Evolutionary conservation across 208 protist genomes (phyloP), one percentile per base, ranked within the genome.

Genomic region (Acanthamoeba culbertsoni): DNA sequence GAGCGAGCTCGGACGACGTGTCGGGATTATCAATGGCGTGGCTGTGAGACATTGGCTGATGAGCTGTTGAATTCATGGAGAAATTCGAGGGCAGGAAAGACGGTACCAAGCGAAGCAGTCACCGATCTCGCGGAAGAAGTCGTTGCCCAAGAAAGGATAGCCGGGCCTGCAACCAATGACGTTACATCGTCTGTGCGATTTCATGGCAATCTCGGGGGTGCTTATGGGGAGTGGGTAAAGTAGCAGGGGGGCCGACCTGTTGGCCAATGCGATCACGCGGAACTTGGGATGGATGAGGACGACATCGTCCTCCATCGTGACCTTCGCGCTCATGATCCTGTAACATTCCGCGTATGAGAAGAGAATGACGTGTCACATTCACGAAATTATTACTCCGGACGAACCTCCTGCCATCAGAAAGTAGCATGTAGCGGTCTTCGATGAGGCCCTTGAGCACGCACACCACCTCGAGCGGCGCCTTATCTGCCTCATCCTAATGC

Each of bases 81-180:
- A n/a, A n/a, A n/a, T n/a, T n/a, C n/a, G n/a, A n/a, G n/a, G n/a
- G n/a, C n/a, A n/a, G n/a, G n/a, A n/a, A n/a, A n/a, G n/a, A n/a
- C n/a, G 33, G 28, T 79, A 94, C 84, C 84, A 84, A 35, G 95
- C 95, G 91, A 99, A 99, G 62, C 98, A 95, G 86, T 99, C 98
- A 16, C 98, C 98, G 91, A 97, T 98, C 86, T 97, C 97, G 46
- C 96, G 95, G 94, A 98, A 98, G 89, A 99, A 99, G 95, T 99
- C 98, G 93, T 99, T 99, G 84, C 98, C 98, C 93, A 98, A 96
- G 94, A 99, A 99, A 0, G 98, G 98, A 94, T 98, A 99, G 26
- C 98, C 98, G 0, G 98, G 98, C 62, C 97, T 91, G 37, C 86
- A 8, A 4, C 10, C 28, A 5, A 94, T 20, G 28, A 45, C n/a